phyloP scores from a whole-genome alignment of 805 yeast species.

The Candida nanaspora region DNA sequence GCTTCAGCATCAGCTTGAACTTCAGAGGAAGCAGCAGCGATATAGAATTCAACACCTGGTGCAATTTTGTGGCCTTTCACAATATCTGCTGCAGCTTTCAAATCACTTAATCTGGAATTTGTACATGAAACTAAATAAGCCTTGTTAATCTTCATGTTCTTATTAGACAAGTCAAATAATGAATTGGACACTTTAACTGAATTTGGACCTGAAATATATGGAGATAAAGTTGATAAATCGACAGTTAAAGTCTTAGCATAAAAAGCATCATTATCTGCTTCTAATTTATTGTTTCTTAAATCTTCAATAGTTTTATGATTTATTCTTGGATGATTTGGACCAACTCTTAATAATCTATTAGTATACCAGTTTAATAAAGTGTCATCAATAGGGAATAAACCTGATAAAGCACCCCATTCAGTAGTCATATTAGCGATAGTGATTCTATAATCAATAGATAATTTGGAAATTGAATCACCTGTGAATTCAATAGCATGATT shows the following conservation, averaged over 20 bases:
- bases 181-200: slow-evolving; percentile 89
- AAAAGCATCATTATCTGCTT: slow-evolving; percentile 68
- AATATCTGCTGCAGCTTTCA: slow-evolving; percentile 89
- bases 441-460: slow-evolving; percentile 76
- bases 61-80: slow-evolving; percentile 79
- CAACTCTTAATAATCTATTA: slow-evolving; percentile 39
- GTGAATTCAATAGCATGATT: slow-evolving; percentile 92
- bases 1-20: slow-evolving; percentile 91
- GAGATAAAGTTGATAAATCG: slow-evolving; percentile 75
- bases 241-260: slow-evolving; percentile 85
- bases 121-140: slow-evolving; percentile 98
- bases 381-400: slow-evolving; percentile 92
- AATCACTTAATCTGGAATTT: slow-evolving; percentile 87
- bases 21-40: slow-evolving; percentile 93
- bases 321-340: slow-evolving; percentile 71
- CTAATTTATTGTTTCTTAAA: slow-evolving; percentile 34
- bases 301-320: slow-evolving; percentile 51
- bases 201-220: slow-evolving; percentile 94
- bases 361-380: slow-evolving; percentile 74
- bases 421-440: slow-evolving; percentile 98
- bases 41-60: slow-evolving; percentile 86
- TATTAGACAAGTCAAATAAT: slow-evolving; percentile 61
- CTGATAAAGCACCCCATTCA: slow-evolving; percentile 98
- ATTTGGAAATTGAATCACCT: slow-evolving; percentile 66
- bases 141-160: slow-evolving; percentile 76